Evolutionary conservation across 805 yeast genomes (phyloP).

Genomic region (Metschnikowia henanensis): DNA sequence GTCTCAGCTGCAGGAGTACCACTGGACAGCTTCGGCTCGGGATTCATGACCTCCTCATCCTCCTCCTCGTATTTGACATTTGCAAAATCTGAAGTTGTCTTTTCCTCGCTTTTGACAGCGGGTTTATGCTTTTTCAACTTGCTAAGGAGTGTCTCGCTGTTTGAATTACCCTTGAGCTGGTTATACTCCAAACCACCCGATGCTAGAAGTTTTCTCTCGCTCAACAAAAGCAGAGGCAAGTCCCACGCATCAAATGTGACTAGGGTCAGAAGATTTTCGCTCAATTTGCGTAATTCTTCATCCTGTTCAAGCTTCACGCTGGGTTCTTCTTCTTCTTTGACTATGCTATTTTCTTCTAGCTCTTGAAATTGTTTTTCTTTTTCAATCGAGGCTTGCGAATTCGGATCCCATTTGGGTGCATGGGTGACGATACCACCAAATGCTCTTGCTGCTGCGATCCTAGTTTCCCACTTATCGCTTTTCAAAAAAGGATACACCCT

Average conservation of each 20-base stretch:
- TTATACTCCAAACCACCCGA: constrained; percentile 51
- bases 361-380: constrained; percentile 21
- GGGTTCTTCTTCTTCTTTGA: constrained; percentile 27
- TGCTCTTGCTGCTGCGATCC: constrained; percentile 93
- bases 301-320: constrained; percentile 41
- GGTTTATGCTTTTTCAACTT: constrained; percentile 51
- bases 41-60: constrained; percentile 1
- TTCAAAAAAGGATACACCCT: constrained; percentile 88
- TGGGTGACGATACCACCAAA: constrained; percentile 89
- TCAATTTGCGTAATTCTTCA: constrained; percentile 40
- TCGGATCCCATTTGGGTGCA: constrained; percentile 85
- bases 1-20: constrained; percentile 17
- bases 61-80: constrained; percentile 5
- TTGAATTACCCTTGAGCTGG: constrained; percentile 32
- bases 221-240: constrained; percentile 46
- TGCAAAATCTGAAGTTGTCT: not conserved
- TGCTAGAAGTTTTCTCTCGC: constrained; percentile 60
- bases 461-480: constrained; percentile 91
- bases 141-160: constrained; percentile 45
- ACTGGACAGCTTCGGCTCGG: constrained; percentile 5
- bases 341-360: constrained; percentile 21
- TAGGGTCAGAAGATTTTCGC: constrained; percentile 41
- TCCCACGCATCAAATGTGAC: constrained; percentile 52
- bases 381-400: constrained; percentile 36
- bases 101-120: constrained; percentile 27